Conservation (phyloP, 1,284 basidiomycete species). For the Hemileia vastatrix region DNA sequence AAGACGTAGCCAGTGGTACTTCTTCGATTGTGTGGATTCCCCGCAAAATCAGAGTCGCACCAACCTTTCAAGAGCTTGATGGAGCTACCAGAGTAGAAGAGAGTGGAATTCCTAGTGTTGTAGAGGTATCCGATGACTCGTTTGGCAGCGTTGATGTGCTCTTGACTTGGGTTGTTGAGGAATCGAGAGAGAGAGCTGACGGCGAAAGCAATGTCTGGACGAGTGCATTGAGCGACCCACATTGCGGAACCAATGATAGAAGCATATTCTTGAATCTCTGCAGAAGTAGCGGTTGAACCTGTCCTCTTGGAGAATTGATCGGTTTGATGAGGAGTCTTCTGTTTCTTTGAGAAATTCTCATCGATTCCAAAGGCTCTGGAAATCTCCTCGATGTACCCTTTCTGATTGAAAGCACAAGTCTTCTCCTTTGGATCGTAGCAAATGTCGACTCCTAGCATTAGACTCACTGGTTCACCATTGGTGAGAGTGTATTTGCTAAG, state of each 20-base stretch:
- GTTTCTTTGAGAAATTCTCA: too few relatives aligned
- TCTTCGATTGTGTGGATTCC: not conserved
- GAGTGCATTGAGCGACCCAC: not conserved
- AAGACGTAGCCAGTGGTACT: not conserved
- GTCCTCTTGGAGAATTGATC: too few relatives aligned
- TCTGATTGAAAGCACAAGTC: too few relatives aligned
- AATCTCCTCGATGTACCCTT: too few relatives aligned
- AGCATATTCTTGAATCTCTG: too few relatives aligned
- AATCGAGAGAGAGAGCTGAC: not conserved
- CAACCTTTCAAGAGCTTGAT: not conserved
- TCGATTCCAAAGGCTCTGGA: too few relatives aligned
- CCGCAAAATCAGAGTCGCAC: not conserved
- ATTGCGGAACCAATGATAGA: not conserved
- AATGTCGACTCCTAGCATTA: too few relatives aligned
- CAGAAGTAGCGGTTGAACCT: too few relatives aligned
- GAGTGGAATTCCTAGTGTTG: not conserved
- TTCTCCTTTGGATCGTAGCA: too few relatives aligned
- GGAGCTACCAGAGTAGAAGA: not conserved
- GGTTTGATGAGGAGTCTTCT: too few relatives aligned
- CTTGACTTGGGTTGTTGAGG: not conserved
- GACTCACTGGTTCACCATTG: too few relatives aligned
- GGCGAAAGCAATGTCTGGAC: not conserved
- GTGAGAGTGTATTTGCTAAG: too few relatives aligned
- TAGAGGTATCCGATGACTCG: slow-evolving; percentile 1
- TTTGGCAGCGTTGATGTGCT: not conserved